Base-by-base conservation (phyloP, 2,329 filamentous ascomycete genomes). In the Spiromastix sp. region DNA sequence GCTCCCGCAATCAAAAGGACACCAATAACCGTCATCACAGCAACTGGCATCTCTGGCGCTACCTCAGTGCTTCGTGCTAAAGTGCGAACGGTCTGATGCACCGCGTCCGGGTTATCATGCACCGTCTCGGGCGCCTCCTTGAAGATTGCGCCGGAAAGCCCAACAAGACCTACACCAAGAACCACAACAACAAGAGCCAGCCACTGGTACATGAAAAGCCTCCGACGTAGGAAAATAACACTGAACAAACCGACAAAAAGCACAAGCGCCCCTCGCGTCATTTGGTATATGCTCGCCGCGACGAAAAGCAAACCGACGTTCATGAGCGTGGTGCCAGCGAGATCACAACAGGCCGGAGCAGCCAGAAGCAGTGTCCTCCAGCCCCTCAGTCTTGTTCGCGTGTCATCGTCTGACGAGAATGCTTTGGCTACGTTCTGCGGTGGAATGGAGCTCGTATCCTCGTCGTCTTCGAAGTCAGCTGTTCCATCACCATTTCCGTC, bases 201-300 rank as follows among this genome's bases (percentile, higher is more conserved):
- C 91, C 91, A 98, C 59, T 98, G 91, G 66, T 89, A 95, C n/a
- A 82, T 56, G 42, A 78, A 74, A 21, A 98, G 70, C 47, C 76
- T 80, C 31, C 85, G 76, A 50, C 77, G 79, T 38, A 98, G 68
- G 59, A 98, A 96, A 9, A 93, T 51, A 18, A 98, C 87, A 52
- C 86, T 94, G 64, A 98, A 95, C 0, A 96, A 66, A 0, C 91
- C 91, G 13, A 98, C 91, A 49, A 98, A 98, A 5, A 98, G 71
- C 3, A 98, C 89, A 27, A 98, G 70, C 1, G 91, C 91, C 6
- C 91, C 91, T 40, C 91, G 72, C 1, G 89, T 96, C 91, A 98
- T 98, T 64, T 98, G 91, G 63, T 95, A 98, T 52, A 98, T 95
- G 41, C 85, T 93, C 2, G 91, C 85, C 9, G 85, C 91, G 16